These are phyloP conservation scores for Neurospora sp. DNA, from an alignment of 495 filamentous ascomycete species.

Conservation along the genomic window DNA sequence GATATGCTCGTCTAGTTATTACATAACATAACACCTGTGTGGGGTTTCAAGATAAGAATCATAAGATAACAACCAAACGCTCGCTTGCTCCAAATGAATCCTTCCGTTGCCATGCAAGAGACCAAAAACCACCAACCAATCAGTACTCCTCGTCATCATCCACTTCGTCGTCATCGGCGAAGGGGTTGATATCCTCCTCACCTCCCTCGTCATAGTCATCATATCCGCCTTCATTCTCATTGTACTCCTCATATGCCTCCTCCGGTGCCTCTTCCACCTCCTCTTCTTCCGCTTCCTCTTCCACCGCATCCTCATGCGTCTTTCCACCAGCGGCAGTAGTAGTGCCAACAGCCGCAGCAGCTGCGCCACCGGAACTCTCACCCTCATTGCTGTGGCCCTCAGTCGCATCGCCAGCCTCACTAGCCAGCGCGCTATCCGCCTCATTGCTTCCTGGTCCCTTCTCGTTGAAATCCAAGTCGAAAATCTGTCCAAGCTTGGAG, in stretches of 20 bases:
- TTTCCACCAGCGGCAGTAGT: not conserved
- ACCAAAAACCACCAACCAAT: not conserved
- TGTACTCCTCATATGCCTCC: conserved; percentile 16
- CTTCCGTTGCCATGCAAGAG: not conserved
- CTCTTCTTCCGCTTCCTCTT: conserved; percentile 8
- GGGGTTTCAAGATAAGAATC: not conserved
- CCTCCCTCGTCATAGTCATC: conserved; percentile 24
- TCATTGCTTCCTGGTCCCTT: conserved; percentile 27
- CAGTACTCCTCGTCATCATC: conserved; percentile 13
- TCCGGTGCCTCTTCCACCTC: conserved; percentile 9
- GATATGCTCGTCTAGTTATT: not conserved
- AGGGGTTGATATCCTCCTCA: conserved; percentile 17
- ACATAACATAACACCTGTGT: not conserved
- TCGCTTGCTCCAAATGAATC: not conserved
- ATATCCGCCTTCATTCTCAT: conserved; percentile 12
- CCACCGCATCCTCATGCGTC: not conserved
- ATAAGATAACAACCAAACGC: not conserved
- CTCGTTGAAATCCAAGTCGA: conserved; percentile 24
- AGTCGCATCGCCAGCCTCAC: not conserved
- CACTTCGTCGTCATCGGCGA: conserved; percentile 9
- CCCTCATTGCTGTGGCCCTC: not conserved
- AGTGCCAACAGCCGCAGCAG: not conserved
- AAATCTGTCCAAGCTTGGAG: conserved; percentile 48
- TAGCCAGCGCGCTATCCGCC: not conserved
- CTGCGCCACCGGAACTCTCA: not conserved